phyloP scores from a whole-genome alignment of 208 protist species.

The Acanthamoeba royreba region DNA sequence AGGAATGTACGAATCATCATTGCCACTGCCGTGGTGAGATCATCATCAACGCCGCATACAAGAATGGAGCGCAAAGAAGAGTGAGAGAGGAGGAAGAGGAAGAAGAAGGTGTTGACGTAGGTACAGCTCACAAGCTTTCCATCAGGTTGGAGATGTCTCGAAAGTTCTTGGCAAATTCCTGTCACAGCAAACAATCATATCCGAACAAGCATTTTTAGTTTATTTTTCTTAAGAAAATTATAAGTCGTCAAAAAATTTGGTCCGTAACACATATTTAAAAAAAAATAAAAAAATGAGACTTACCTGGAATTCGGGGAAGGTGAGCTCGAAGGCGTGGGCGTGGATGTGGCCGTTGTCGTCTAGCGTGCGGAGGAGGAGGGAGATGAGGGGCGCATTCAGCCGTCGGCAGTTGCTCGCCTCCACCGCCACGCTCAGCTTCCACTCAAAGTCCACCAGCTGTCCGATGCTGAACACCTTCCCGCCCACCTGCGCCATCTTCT shows the following conservation, averaged over 20 bases:
- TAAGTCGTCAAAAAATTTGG: background rate
- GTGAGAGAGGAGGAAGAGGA: too few species aligned
- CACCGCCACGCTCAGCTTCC: constrained; percentile 44
- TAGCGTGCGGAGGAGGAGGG: background rate
- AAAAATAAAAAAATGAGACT: background rate
- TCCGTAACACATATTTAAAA: background rate
- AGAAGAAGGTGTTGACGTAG: too few species aligned
- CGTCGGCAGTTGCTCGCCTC: constrained; percentile 36
- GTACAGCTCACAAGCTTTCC: constrained; percentile 45
- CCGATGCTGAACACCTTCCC: constrained; percentile 24
- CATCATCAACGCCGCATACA: too few species aligned
- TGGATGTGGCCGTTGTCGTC: constrained; percentile 37
- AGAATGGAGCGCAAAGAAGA: too few species aligned
- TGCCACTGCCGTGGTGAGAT: too few species aligned
- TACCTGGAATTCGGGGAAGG: constrained; percentile 48
- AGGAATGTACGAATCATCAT: too few species aligned
- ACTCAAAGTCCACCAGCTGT: constrained; percentile 48
- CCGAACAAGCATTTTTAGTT: background rate
- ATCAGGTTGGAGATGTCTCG: constrained; percentile 20
- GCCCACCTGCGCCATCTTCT: background rate
- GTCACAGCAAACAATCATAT: background rate
- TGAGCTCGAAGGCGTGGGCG: constrained; percentile 33
- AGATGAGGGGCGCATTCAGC: constrained; percentile 18
- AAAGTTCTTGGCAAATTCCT: constrained; percentile 41
- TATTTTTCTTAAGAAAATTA: background rate